Conservation (phyloP, 202 grass and related monocot genomes). For the Hordeum pubiflorum region DNA sequence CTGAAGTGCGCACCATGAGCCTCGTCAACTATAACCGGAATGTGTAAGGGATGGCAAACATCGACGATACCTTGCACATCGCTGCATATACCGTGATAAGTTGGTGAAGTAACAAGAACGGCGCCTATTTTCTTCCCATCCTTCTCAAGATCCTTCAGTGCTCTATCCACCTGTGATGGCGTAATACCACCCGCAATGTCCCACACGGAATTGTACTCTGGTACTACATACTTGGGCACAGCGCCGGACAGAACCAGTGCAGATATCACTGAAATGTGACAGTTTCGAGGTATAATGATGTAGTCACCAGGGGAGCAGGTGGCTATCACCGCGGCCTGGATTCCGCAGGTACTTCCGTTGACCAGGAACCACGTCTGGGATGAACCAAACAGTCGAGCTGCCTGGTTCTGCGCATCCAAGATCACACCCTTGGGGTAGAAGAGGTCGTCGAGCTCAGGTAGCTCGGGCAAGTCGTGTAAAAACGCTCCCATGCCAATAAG, state of each 20-base stretch:
- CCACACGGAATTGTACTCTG: conserved; percentile 63
- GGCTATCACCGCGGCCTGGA: conserved; percentile 85
- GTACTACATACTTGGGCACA: conserved; percentile 71
- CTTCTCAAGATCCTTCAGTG: conserved; percentile 47
- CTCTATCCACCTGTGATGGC: conserved; percentile 41
- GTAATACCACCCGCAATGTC: conserved; percentile 66
- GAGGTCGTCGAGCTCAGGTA: conserved; percentile 78
- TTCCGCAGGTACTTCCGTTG: conserved; percentile 74
- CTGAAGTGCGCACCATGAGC: conserved; percentile 75
- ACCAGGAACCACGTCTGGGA: conserved; percentile 78
- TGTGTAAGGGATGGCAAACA: conserved; percentile 43
- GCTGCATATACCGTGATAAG: conserved; percentile 84
- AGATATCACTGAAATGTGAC: conserved; percentile 70
- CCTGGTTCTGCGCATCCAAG: conserved; percentile 51
- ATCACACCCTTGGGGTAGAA: conserved; percentile 77
- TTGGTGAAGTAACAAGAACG: conserved; percentile 77
- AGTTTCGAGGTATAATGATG: conserved; percentile 61
- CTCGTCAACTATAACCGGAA: conserved; percentile 82
- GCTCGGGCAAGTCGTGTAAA: conserved; percentile 63
- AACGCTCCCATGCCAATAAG: conserved; percentile 43
- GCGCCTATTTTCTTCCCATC: conserved; percentile 47
- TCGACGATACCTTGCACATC: conserved; percentile 48
- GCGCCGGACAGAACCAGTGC: conserved; percentile 56
- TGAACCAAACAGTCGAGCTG: conserved; percentile 60
- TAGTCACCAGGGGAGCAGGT: conserved; percentile 60